These are phyloP conservation scores for Boeremia exigua DNA, from an alignment of 2,329 filamentous ascomycete genomes.

Conservation along the genomic window DNA sequence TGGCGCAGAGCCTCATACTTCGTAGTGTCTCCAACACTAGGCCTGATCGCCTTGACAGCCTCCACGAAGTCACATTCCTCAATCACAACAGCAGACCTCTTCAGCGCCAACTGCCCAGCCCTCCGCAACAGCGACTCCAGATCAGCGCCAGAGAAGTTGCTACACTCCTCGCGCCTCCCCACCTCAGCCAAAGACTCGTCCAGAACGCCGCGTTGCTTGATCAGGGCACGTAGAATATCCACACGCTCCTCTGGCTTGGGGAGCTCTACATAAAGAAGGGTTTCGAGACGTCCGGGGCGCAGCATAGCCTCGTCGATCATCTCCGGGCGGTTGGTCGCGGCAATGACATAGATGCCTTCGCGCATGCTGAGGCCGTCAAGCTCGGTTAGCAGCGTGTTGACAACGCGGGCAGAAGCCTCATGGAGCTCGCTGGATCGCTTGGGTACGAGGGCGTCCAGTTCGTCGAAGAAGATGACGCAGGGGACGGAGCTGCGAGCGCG, in stretches of 20 bases:
- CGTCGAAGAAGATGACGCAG: conserved; percentile 97
- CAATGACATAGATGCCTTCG: conserved; percentile 90
- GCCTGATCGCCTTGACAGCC: no score
- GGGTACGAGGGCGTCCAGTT: conserved; percentile 91
- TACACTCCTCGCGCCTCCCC: conserved; percentile 69
- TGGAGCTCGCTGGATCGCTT: conserved; percentile 77
- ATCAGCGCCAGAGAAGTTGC: conserved; percentile 77
- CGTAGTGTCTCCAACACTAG: no score
- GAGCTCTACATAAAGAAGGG: conserved; percentile 86
- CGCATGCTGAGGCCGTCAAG: conserved; percentile 84
- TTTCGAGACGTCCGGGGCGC: conserved; percentile 86
- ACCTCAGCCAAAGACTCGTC: conserved; percentile 64
- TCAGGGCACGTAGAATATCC: conserved; percentile 78
- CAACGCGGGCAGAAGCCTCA: conserved; percentile 85
- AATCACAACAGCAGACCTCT: no score
- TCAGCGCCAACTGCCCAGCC: conserved; percentile 43
- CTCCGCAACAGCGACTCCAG: conserved; percentile 64
- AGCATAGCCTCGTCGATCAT: conserved; percentile 97
- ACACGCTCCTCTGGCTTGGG: conserved; percentile 79
- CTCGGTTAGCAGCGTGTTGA: conserved; percentile 94
- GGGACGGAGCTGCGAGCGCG: conserved; percentile 85
- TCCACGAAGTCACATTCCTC: no score
- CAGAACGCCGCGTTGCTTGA: conserved; percentile 56
- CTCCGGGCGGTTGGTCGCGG: conserved; percentile 92
- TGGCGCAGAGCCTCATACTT: no score